Evolutionary conservation across 108 stramenopile genomes (phyloP).

Genomic region (Cylindrotheca closterium): DNA sequence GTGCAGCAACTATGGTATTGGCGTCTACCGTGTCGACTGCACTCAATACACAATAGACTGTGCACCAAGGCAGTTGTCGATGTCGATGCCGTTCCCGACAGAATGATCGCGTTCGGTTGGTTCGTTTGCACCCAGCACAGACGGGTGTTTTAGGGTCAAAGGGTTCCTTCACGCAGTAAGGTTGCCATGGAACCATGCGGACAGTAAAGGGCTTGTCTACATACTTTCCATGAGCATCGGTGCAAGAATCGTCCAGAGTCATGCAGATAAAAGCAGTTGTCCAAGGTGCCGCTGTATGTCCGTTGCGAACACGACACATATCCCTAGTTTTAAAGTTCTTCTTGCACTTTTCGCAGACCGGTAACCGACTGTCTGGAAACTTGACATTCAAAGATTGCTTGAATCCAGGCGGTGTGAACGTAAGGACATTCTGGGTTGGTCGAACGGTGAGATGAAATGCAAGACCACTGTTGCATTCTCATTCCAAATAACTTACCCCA

Average conservation of each 20-base stretch:
- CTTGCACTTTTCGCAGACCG: slow-evolving; percentile 83
- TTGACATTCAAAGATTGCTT: slow-evolving; percentile 72
- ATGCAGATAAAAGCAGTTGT: slow-evolving; percentile 77
- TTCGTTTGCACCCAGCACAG: slow-evolving; percentile 73
- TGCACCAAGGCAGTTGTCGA: slow-evolving; percentile 72
- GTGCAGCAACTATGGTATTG: slow-evolving; percentile 45
- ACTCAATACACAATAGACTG: slow-evolving; percentile 61
- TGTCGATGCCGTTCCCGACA: slow-evolving; percentile 71
- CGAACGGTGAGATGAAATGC: too few relatives aligned
- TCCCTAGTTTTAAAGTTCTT: slow-evolving; percentile 88
- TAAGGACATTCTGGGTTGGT: slow-evolving; percentile 53
- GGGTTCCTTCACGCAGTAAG: slow-evolving; percentile 40
- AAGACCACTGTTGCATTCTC: too few relatives aligned
- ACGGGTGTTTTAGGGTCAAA: slow-evolving; percentile 63
- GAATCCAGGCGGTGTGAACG: slow-evolving; percentile 75
- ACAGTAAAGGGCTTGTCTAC: slow-evolving; percentile 58
- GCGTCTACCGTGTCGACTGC: slow-evolving; percentile 47
- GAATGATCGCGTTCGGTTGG: slow-evolving; percentile 63
- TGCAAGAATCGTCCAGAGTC: slow-evolving; percentile 68
- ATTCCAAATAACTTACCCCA: slow-evolving; percentile 48
- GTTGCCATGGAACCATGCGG: slow-evolving; percentile 64
- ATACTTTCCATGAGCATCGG: slow-evolving; percentile 58
- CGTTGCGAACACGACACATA: slow-evolving; percentile 76
- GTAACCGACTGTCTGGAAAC: slow-evolving; percentile 74
- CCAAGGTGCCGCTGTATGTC: slow-evolving; percentile 76